Evolutionary conservation across 257 asterid species (phyloP).

Genomic region (Orobanche coerulescens): DNA sequence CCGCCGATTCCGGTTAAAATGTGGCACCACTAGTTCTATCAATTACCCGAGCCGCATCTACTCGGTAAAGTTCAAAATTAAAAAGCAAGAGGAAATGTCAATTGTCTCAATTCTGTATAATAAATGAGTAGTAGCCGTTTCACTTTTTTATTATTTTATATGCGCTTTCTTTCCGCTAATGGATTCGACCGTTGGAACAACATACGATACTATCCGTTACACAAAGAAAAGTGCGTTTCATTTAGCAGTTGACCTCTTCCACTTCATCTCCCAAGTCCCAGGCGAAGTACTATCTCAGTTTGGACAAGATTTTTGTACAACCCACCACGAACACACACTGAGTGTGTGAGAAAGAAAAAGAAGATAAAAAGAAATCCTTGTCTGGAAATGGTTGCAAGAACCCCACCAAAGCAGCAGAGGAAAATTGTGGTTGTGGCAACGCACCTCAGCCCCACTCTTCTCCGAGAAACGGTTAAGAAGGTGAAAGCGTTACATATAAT

Average conservation of each 20-base stretch:
- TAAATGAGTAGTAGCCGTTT: conserved; percentile 17
- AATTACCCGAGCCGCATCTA: too few relatives aligned
- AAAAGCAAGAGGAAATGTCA: too few relatives aligned
- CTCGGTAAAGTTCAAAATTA: too few relatives aligned
- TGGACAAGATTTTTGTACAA: conserved; percentile 1
- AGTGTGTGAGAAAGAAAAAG: neutral
- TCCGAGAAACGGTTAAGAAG: conserved; percentile 68
- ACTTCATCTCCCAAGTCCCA: conserved; percentile 14
- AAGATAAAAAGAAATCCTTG: neutral
- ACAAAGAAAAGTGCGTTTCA: neutral
- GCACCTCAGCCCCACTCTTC: conserved; percentile 58
- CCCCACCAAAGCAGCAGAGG: conserved; percentile 54
- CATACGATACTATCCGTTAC: conserved; percentile 32
- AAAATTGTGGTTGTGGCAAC: conserved; percentile 38
- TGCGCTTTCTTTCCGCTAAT: conserved; percentile 9
- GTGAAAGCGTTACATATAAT: conserved; percentile 17
- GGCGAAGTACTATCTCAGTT: neutral
- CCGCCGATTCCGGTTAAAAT: too few relatives aligned
- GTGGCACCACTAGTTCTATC: too few relatives aligned
- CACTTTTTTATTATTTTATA: too few relatives aligned
- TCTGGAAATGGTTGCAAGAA: conserved; percentile 76
- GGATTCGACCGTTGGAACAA: conserved; percentile 43
- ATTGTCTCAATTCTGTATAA: too few relatives aligned
- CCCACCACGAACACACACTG: conserved; percentile 1
- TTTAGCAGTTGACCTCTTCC: conserved; percentile 13